Evolutionary conservation across 2,329 filamentous ascomycete species (phyloP).

Genomic region (Microcyclospora tardicrescens): DNA sequence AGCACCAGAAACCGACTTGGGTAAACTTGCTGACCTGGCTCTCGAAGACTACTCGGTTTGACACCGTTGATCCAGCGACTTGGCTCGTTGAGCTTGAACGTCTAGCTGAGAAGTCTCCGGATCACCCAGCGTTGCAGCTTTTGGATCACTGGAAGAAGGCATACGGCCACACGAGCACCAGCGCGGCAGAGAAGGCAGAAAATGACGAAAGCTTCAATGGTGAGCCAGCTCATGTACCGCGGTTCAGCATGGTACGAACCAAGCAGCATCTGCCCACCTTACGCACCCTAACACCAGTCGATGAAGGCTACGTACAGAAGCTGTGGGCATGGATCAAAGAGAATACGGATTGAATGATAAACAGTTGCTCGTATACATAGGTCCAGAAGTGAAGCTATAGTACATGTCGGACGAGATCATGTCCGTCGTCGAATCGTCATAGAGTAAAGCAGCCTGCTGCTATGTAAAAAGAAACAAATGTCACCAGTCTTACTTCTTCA

Average conservation of each 20-base stretch:
- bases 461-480: too few species aligned
- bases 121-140: conserved; percentile 36
- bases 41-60: conserved; percentile 24
- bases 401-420: too few species aligned
- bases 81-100: conserved; percentile 25
- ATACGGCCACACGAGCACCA: conserved; percentile 18
- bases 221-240: too few species aligned
- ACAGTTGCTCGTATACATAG: too few species aligned
- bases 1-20: conserved; percentile 32
- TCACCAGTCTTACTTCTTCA: neutral
- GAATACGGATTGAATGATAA: conserved; percentile 4
- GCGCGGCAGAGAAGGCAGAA: neutral
- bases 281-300: conserved; percentile 26
- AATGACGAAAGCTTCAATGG: conserved; percentile 19
- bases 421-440: too few species aligned
- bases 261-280: conserved; percentile 24
- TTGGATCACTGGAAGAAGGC: conserved; percentile 38
- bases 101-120: conserved; percentile 14
- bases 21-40: conserved; percentile 35
- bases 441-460: too few species aligned
- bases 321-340: conserved; percentile 30
- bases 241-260: conserved; percentile 16
- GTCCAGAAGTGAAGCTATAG: too few species aligned
- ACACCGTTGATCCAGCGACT: conserved; percentile 27
- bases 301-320: conserved; percentile 31